Base-by-base conservation (phyloP, 805 yeast species). In the Huiozyma naganishii region DNA sequence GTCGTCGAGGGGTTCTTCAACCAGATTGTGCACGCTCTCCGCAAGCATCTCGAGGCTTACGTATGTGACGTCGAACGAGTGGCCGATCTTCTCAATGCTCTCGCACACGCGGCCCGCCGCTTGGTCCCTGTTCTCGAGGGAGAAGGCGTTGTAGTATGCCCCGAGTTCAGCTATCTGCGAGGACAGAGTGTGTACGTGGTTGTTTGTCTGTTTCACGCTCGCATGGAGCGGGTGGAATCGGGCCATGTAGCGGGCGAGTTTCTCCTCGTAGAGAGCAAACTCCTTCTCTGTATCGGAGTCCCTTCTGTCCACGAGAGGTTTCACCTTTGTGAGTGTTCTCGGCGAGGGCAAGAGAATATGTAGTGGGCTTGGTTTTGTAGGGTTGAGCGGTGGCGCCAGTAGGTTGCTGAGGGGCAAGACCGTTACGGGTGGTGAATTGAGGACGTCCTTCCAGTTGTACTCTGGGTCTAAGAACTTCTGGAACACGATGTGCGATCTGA, bases 381-480 rank as follows among this genome's bases (percentile, higher is more conserved):
- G 83, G 44, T 74, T 69, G 29, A 74, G 55, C 1, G 88, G 86
- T 4, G 86, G 82, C 4, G 77, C 77, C 49, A 74, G 63, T 41
- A 83, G 52, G 49, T 73, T 64, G 58, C 76, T 59, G 51, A 69
- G 55, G 38, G 87, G 77, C 42, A 83, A 60, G 9, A 67, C 62
- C 4, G 73, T 64, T 12, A 80, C 69, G 3, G 79, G 81, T 10
- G 81, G 79, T 3, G 75, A 59, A 39, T 64, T 65, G 41, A 81
- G 54, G 2, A 77, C 95, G 55, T 89, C 95, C 27, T 73, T 69
- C 90, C 96, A 92, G 51, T 76, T 74, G 9, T 85, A 77, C 47
- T 82, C 82, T 6, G 97, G 95, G 57, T 88, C 92, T 45, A 92
- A 62, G 55, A 92, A 92, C 56, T 81, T 77, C 36, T 77, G 72